Evolutionary conservation across 441 rosid genomes (phyloP).

Genomic region (Pelargonium fulgidum): DNA sequence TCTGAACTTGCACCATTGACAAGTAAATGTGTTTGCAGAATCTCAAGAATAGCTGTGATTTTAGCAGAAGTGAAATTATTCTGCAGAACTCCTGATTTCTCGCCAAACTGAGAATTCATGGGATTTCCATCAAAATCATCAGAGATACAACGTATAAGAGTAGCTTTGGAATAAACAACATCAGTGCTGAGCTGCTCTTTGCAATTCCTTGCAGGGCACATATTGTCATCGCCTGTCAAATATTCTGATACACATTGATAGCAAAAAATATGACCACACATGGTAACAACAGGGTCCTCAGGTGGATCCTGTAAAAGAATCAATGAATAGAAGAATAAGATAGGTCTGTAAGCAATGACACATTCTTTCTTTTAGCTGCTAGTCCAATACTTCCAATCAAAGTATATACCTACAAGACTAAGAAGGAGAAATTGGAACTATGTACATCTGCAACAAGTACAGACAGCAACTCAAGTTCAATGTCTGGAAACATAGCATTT

Average conservation of each 20-base stretch:
- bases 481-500: too few species aligned
- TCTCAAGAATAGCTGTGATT: constrained; percentile 64
- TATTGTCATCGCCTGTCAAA: constrained; percentile 72
- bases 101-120: constrained; percentile 29
- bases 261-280: constrained; percentile 89
- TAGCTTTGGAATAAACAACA: constrained; percentile 64
- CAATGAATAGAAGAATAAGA: constrained; percentile 13
- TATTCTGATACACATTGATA: constrained; percentile 72
- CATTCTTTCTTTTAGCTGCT: neutral
- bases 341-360: neutral
- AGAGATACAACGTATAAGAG: constrained; percentile 49
- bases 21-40: constrained; percentile 41
- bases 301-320: constrained; percentile 79
- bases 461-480: too few species aligned
- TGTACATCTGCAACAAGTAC: too few species aligned
- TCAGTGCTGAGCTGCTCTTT: constrained; percentile 67
- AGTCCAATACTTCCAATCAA: neutral
- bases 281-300: constrained; percentile 80
- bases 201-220: constrained; percentile 63
- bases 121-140: constrained; percentile 37
- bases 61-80: constrained; percentile 63
- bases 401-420: too few species aligned
- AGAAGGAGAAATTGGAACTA: too few species aligned
- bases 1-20: constrained; percentile 34
- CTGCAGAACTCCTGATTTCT: constrained; percentile 34